Conservation (phyloP, 2,329 filamentous ascomycete genomes). For the Pseudogymnoascus sp. region DNA sequence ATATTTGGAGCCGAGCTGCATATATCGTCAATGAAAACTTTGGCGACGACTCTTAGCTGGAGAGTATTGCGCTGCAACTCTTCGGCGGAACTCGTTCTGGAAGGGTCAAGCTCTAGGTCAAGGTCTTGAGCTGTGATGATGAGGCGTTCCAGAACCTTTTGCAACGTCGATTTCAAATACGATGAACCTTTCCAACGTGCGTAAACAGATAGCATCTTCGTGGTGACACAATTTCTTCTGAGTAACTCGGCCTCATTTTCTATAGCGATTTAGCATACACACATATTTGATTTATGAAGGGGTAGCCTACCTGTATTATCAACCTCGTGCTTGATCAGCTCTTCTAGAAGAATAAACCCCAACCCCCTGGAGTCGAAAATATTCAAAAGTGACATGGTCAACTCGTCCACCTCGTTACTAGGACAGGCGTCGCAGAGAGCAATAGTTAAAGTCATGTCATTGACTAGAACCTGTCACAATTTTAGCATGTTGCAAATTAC, state of each 20-base stretch:
- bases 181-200: conserved; percentile 61
- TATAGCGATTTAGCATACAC: conserved; percentile 18
- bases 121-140: conserved; percentile 59
- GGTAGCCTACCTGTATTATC: conserved; percentile 48
- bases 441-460: conserved; percentile 52
- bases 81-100: conserved; percentile 49
- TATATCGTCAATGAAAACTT: conserved; percentile 64
- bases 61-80: conserved; percentile 58
- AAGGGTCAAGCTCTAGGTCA: conserved; percentile 59
- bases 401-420: conserved; percentile 58
- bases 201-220: conserved; percentile 63
- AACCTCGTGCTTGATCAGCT: conserved; percentile 59
- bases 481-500: conserved; percentile 9
- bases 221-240: conserved; percentile 60
- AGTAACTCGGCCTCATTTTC: conserved; percentile 61
- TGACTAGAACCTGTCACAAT: conserved; percentile 44
- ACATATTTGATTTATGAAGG: background rate
- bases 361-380: conserved; percentile 60
- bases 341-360: conserved; percentile 55
- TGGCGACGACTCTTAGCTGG: conserved; percentile 57
- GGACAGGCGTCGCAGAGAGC: conserved; percentile 59
- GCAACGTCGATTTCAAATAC: conserved; percentile 55
- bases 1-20: conserved; percentile 53
- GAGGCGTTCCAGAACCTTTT: conserved; percentile 57
- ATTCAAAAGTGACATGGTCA: conserved; percentile 57